Evolutionary conservation across 1,284 basidiomycete species (phyloP).

Genomic region (Chiua sp.): DNA sequence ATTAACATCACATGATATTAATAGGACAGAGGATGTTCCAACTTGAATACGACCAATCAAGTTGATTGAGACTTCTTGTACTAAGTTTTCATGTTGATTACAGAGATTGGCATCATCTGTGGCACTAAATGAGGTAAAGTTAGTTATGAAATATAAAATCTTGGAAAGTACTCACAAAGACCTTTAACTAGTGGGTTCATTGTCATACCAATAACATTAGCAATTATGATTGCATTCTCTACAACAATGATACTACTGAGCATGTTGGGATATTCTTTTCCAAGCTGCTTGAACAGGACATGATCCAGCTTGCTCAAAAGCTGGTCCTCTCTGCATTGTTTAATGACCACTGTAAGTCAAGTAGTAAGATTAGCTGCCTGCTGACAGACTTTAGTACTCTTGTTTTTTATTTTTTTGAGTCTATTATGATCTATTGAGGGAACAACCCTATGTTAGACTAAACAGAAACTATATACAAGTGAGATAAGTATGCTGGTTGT

Average conservation of each 20-base stretch:
- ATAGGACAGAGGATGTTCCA: slow-evolving; percentile 50
- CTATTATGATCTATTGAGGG: too few relatives aligned
- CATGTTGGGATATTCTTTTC: slow-evolving; percentile 99
- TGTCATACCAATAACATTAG: slow-evolving; percentile 99
- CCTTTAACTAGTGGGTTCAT: slow-evolving; percentile 99
- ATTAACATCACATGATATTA: slow-evolving; percentile 12
- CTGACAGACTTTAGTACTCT: slow-evolving; percentile 98
- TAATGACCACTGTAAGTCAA: slow-evolving; percentile 95
- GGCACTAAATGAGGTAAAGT: slow-evolving; percentile 65
- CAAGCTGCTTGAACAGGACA: slow-evolving; percentile 97
- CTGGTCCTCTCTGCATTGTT: slow-evolving; percentile 97
- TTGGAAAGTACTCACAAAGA: slow-evolving; percentile 68
- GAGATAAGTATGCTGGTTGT: too few relatives aligned
- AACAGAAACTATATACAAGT: too few relatives aligned
- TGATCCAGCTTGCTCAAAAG: slow-evolving; percentile 96
- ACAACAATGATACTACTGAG: slow-evolving; percentile 99
- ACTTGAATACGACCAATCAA: slow-evolving; percentile 99
- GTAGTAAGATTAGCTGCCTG: slow-evolving; percentile 98
- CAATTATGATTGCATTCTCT: slow-evolving; percentile 97
- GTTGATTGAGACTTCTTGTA: slow-evolving; percentile 99
- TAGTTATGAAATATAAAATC: slow-evolving; percentile 12
- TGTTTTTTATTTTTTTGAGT: too few relatives aligned
- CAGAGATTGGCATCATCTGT: slow-evolving; percentile 99
- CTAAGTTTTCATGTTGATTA: slow-evolving; percentile 99
- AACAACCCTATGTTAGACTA: too few relatives aligned